Conservation (phyloP, 148 eudicot species). For the Rhododendron kiyosumense region DNA sequence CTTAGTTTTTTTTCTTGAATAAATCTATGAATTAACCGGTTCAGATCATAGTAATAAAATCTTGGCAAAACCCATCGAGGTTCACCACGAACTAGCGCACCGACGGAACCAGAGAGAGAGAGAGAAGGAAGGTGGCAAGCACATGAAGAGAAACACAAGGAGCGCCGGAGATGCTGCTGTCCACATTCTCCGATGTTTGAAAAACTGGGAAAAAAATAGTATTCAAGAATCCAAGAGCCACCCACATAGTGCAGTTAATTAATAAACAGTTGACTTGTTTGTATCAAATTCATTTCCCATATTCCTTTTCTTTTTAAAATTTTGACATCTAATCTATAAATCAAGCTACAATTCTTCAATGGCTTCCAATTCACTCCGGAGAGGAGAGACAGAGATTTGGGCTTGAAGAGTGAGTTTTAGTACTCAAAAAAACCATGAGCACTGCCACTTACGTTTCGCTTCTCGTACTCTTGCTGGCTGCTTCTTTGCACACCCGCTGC, state of each 20-base stretch:
- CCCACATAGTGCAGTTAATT: constrained; percentile 16
- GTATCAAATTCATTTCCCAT: neutral
- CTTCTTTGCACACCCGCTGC: neutral
- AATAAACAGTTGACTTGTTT: constrained; percentile 12
- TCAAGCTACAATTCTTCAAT: neutral
- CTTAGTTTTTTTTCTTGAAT: neutral
- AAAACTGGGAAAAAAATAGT: neutral
- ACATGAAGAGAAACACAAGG: neutral
- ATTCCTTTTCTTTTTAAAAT: neutral
- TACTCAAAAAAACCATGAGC: neutral
- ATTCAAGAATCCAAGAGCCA: neutral
- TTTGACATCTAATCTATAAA: constrained; percentile 10
- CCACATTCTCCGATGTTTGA: neutral
- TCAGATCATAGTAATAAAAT: neutral
- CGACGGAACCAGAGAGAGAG: neutral
- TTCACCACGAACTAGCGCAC: neutral
- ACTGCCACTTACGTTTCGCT: neutral
- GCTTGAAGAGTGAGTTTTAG: neutral
- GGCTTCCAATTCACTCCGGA: constrained; percentile 3
- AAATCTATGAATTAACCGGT: neutral
- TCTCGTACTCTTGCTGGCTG: constrained; percentile 10
- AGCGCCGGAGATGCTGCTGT: constrained; percentile 16
- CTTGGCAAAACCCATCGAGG: neutral
- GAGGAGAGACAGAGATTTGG: neutral
- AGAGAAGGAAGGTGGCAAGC: too few species aligned